Percentiles rank a stretch among this genome's conserved stretches.
These are phyloP conservation scores for Berberis thunbergii DNA, from an alignment of 164 flowering plant species.

Conservation along the genomic window DNA sequence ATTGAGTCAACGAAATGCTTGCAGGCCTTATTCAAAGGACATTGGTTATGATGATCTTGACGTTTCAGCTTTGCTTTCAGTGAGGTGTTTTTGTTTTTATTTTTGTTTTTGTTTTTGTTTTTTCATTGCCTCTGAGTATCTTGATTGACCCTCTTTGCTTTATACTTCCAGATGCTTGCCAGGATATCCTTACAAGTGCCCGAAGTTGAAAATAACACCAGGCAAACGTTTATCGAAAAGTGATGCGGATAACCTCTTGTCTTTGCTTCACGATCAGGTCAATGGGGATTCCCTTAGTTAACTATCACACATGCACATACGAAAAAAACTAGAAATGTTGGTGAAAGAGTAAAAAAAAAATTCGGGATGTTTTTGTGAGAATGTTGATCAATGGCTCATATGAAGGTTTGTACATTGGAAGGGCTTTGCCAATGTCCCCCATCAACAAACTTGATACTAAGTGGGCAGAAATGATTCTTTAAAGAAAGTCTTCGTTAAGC, in stretches of 20 bases:
- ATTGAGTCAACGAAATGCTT: constrained; percentile 3
- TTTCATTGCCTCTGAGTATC: neutral
- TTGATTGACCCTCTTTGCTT: neutral
- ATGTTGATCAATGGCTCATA: no score
- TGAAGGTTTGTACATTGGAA: no score
- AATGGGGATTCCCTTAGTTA: neutral
- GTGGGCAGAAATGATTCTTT: no score
- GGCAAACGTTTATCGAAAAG: constrained; percentile 59
- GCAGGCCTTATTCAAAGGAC: constrained; percentile 86
- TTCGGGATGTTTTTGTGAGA: no score
- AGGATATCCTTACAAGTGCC: constrained; percentile 92
- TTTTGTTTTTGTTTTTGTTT: neutral
- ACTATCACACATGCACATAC: no score
- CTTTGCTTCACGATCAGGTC: constrained; percentile 84
- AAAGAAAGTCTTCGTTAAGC: no score
- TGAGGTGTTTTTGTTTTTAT: constrained; percentile 41
- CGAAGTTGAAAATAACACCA: constrained; percentile 70
- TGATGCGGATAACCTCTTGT: constrained; percentile 57
- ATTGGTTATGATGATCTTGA: constrained; percentile 56
- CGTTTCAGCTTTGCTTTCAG: constrained; percentile 60
- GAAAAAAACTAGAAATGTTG: no score
- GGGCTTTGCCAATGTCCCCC: no score
- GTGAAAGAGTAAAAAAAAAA: no score
- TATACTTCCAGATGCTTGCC: constrained; percentile 52
- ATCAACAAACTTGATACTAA: no score